phyloP scores from a whole-genome alignment of 129 eudicot species.

The Artemisia tridentata region DNA sequence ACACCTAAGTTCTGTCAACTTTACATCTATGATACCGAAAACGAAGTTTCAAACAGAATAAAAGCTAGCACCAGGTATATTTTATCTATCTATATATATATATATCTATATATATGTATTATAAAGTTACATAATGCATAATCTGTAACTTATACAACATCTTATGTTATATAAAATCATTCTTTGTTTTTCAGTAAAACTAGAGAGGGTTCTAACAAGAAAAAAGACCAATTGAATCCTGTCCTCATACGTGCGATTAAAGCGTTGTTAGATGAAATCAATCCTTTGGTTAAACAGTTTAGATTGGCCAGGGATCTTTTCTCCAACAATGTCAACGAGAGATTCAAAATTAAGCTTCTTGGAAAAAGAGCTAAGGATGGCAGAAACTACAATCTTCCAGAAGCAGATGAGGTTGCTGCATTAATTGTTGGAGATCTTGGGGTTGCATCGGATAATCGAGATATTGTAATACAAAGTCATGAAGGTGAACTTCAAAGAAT shows the following conservation, averaged over 20 bases:
- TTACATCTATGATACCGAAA: neutral
- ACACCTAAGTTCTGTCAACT: neutral
- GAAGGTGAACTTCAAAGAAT: too few species aligned
- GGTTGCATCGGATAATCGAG: too few species aligned
- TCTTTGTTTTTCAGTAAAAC: neutral
- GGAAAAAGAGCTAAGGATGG: neutral
- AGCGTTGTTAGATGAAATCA: neutral
- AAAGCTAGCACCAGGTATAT: neutral
- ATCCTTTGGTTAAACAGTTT: neutral
- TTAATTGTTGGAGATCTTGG: too few species aligned
- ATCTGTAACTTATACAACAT: too few species aligned
- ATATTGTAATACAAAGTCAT: too few species aligned
- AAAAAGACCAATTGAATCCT: neutral
- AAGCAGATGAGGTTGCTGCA: too few species aligned
- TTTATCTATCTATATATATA: too few species aligned
- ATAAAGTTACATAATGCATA: too few species aligned
- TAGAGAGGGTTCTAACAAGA: too few species aligned
- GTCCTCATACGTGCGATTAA: neutral
- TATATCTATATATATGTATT: too few species aligned
- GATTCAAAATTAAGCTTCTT: neutral
- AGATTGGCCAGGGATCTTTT: neutral
- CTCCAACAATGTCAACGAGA: neutral
- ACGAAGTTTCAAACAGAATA: neutral
- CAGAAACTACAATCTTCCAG: too few species aligned
- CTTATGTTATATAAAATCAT: too few species aligned